Conservation (phyloP, 2,329 filamentous ascomycete species). For the Monosporascus sp. region DNA sequence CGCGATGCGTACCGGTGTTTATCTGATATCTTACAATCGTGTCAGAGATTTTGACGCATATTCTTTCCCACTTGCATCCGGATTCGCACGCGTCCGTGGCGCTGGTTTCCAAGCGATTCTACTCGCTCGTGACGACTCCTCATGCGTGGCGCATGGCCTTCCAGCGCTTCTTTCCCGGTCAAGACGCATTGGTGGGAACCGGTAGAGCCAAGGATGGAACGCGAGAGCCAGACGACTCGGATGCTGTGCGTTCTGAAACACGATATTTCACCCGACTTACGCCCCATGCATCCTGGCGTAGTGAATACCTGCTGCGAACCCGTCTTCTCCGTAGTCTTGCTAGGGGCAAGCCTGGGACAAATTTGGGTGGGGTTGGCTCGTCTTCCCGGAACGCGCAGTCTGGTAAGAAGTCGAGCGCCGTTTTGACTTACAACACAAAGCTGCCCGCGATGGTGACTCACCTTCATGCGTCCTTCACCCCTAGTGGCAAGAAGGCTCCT, state of each 20-base stretch:
- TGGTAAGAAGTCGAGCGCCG: conserved; percentile 63
- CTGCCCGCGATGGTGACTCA: conserved; percentile 74
- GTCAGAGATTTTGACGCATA: conserved; percentile 84
- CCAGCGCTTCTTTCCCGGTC: conserved; percentile 80
- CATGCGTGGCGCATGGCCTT: conserved; percentile 95
- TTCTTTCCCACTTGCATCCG: conserved; percentile 83
- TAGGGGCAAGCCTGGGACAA: conserved; percentile 70
- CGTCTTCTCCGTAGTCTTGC: conserved; percentile 74
- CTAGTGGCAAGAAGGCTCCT: conserved; percentile 66
- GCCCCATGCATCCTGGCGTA: conserved; percentile 84
- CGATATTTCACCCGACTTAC: conserved; percentile 80
- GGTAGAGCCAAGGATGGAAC: conserved; percentile 30
- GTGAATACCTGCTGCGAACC: conserved; percentile 87
- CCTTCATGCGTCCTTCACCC: conserved; percentile 68
- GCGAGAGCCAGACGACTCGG: conserved; percentile 42
- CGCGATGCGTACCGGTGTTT: conserved; percentile 5
- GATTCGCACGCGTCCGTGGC: conserved; percentile 77
- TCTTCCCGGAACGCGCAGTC: conserved; percentile 44
- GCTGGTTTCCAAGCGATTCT: conserved; percentile 82
- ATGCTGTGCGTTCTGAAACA: conserved; percentile 61
- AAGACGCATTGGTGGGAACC: conserved; percentile 46
- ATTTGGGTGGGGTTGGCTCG: conserved; percentile 45
- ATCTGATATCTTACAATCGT: conserved; percentile 16
- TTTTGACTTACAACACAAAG: conserved; percentile 81
- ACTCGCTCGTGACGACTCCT: conserved; percentile 79